Percentiles rank a stretch among this genome's conserved stretches.
Evolutionary conservation across 1,139 yeast genomes (phyloP).

Genomic region (Debaryomyces subglobosus): DNA sequence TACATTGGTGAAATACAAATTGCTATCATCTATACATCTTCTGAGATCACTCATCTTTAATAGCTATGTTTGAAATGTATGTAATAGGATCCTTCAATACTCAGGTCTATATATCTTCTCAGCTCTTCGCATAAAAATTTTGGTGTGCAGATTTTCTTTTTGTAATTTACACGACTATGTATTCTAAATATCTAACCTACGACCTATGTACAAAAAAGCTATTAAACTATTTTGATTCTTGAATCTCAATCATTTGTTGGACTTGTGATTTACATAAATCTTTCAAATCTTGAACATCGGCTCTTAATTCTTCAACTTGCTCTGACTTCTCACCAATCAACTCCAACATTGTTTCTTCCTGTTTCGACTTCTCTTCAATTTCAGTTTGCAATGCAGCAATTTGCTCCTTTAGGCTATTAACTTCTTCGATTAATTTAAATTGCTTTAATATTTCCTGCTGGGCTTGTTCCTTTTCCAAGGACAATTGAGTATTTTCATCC

Average conservation of each 20-base stretch:
- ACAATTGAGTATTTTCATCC: slow-evolving; percentile 61
- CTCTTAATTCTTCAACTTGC: slow-evolving; percentile 77
- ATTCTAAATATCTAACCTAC: not conserved
- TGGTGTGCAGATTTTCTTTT: slow-evolving; percentile 9
- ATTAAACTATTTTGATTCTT: slow-evolving; percentile 27
- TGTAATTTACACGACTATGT: slow-evolving; percentile 8
- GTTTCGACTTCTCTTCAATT: slow-evolving; percentile 39
- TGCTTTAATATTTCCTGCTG: slow-evolving; percentile 62
- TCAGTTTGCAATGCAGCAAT: slow-evolving; percentile 39
- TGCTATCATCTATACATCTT: slow-evolving; percentile 22
- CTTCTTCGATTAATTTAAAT: slow-evolving; percentile 52
- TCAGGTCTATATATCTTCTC: not conserved
- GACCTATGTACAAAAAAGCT: not conserved
- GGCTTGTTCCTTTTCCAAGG: slow-evolving; percentile 63
- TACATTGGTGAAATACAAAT: slow-evolving; percentile 31
- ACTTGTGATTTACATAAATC: slow-evolving; percentile 81
- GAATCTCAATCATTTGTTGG: slow-evolving; percentile 78
- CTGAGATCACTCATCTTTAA: slow-evolving; percentile 10
- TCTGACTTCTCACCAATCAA: slow-evolving; percentile 89
- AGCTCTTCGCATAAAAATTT: slow-evolving; percentile 10
- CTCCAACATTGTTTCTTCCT: slow-evolving; percentile 67
- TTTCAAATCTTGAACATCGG: slow-evolving; percentile 88
- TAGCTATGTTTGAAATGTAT: not conserved
- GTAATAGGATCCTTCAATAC: not conserved
- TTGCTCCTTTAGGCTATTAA: slow-evolving; percentile 37